Base-by-base conservation (phyloP, 192 early-diverging fungal genomes). In the Backusella mclennaniae region DNA sequence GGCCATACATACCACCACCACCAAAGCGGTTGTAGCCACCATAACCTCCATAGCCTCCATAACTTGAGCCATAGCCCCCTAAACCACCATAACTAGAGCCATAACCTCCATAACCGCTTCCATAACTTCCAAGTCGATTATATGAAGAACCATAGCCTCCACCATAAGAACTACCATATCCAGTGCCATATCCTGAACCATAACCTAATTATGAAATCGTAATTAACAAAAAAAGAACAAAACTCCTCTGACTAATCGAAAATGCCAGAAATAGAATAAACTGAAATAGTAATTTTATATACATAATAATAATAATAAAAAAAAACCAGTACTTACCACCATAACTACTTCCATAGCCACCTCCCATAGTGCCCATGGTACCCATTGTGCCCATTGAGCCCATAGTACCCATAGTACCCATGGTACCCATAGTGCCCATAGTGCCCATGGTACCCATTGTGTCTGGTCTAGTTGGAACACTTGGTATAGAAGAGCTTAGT, bases 31-130 rank as follows among this genome's bases (percentile, higher is more conserved):
- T 38, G 12, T 81, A 80, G n/a, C 73, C 74, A 11, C 82, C 85
- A 68, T 73, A 84, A 23, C 69, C 56, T 21, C 88, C 88, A 69
- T 89, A 89, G 14, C 85, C 82, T 4, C 87, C 87, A 69, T 80
- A 82, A 7, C 80, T 75, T 31, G 89, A 87, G 41, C 90, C 90
- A 7, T 82, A 78, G 6, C 87, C 80, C 4, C 88, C 88, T 71
- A 87, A 88, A 0, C 69, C 66, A 1, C 85, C 80, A 35, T 80
- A 79, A 29, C 85, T 82, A 19, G 46, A 49, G 46, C 82, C 78
- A 35, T 75, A 77, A 14, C 85, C 83, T 26, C 82, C 81, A 41
- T 67, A 76, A 69, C 70, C 33, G 66, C 44, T 77, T 49, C 81
- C 80, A 66, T 73, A 84, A 44, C 78, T 85, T 74, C 78, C 82